A percentile compares a stretch with the other conserved stretches of the same genome.
Conservation (phyloP, 306 rosid species). For the Malus asiatica region DNA sequence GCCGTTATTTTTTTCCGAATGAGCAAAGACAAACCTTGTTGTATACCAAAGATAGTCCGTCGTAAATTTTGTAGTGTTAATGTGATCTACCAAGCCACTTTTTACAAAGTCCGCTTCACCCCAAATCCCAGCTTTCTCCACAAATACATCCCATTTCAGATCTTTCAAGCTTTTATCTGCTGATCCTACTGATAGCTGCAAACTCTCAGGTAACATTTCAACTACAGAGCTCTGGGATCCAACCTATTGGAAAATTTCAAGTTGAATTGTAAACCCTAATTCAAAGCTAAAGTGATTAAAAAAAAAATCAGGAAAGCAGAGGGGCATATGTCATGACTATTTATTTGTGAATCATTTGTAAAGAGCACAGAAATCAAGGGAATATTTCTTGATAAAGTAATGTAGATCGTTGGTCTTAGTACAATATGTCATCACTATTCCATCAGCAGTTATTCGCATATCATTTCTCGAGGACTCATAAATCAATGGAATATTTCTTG, state of each 20-base stretch:
- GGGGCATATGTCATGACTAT: not conserved
- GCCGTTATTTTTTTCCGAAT: not conserved
- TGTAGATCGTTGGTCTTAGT: too few species aligned
- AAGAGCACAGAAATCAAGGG: not conserved
- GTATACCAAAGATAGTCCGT: slow-evolving; percentile 92
- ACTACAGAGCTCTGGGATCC: slow-evolving; percentile 47
- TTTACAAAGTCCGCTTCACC: slow-evolving; percentile 58
- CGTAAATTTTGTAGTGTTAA: slow-evolving; percentile 86
- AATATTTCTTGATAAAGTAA: too few species aligned
- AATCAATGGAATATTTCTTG: too few species aligned
- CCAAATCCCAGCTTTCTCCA: slow-evolving; percentile 84
- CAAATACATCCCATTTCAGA: slow-evolving; percentile 61
- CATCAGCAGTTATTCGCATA: too few species aligned
- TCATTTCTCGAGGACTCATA: too few species aligned
- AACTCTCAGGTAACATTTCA: slow-evolving; percentile 61
- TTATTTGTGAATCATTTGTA: not conserved
- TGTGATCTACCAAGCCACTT: slow-evolving; percentile 79
- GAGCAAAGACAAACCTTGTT: slow-evolving; percentile 60
- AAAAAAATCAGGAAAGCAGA: not conserved
- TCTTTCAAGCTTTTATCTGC: slow-evolving; percentile 33
- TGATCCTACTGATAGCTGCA: slow-evolving; percentile 34
- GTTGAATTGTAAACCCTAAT: slow-evolving; percentile 11
- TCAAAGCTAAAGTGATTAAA: not conserved
- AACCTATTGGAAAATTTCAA: slow-evolving; percentile 50
- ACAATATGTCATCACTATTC: too few species aligned